Base-by-base conservation (phyloP, 2,329 filamentous ascomycete species). In the Venturia aucupariae region DNA sequence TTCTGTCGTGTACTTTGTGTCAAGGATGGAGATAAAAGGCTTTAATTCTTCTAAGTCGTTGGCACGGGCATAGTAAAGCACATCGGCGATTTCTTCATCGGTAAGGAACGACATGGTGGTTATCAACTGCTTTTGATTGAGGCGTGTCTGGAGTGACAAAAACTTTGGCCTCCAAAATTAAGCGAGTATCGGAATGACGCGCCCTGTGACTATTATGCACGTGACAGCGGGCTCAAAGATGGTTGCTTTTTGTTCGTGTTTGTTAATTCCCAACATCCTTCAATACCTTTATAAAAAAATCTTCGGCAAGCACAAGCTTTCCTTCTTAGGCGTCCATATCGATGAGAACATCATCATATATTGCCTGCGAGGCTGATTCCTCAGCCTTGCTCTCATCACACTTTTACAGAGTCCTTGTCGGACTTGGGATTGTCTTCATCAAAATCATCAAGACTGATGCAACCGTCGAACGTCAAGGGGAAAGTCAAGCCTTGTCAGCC, bases 41-140 rank as follows among this genome's bases (percentile, higher is more conserved):
- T 82, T 78, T 60, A 97, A 80, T 32, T 93, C 89, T 22, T 81
- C 77, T 65, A 86, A 79, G 68, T 97, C 92, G 68, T 91, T 91
- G 0, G 84, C 82, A 44, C 93, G 90, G 2, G 92, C 84, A 69
- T 90, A 86, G 79, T 96, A 97, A 69, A 97, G 84, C 68, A 97
- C 83, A 76, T 97, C 93, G 74, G 97, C 92, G 71, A 95, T 88
- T 75, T 92, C 85, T 63, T 96, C 92, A 73, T 89, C 86, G 61
- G 84, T 84, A 60, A 93, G 79, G 69, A 63, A 68, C 65, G 67
- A 65, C 64, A 65, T 64, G n/a, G 22, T 51, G 15, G 7, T 15
- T n/a, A n/a, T 15, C 27, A 7, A 61, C 27, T 60, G 24, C 41
- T 60, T 60, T 27, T 27, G 59, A 27, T 17, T 5, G 4, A 10